A percentile compares a stretch with the other conserved stretches of the same genome.
These are phyloP conservation scores for Sclerotinia glacialis DNA, from an alignment of 2,329 filamentous ascomycete species.

Conservation along the genomic window DNA sequence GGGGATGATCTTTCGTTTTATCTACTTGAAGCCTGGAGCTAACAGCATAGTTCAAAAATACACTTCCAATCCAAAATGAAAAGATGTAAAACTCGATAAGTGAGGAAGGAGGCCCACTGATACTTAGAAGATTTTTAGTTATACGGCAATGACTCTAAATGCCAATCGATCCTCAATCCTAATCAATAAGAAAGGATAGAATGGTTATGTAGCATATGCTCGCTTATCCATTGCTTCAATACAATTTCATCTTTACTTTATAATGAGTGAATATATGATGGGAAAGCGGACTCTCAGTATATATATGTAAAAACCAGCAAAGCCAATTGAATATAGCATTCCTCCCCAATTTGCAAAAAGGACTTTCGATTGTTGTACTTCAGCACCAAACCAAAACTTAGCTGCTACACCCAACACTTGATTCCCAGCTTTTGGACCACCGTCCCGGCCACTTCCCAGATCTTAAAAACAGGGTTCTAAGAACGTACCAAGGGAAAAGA, in stretches of 20 bases:
- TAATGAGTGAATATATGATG: background rate
- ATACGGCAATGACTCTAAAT: background rate
- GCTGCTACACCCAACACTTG: too few species aligned
- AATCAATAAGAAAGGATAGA: background rate
- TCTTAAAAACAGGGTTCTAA: accelerated
- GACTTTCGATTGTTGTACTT: too few species aligned
- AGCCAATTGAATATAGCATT: background rate
- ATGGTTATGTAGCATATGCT: background rate
- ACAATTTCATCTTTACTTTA: background rate
- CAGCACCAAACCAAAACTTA: background rate
- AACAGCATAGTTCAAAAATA: too few species aligned
- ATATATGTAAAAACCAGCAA: too few species aligned
- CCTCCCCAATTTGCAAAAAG: background rate
- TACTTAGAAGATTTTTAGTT: too few species aligned
- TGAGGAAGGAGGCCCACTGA: too few species aligned
- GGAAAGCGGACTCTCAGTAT: background rate
- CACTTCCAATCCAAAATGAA: too few species aligned
- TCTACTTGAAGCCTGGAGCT: too few species aligned
- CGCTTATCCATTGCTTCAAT: background rate
- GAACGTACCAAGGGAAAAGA: background rate
- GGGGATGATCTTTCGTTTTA: too few species aligned
- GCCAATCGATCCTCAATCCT: background rate
- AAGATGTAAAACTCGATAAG: too few species aligned
- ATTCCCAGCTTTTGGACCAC: background rate
- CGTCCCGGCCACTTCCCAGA: too few species aligned